These are phyloP conservation scores for Backusella macrospora DNA, from an alignment of 192 early-diverging fungal genomes.

Conservation along the genomic window DNA sequence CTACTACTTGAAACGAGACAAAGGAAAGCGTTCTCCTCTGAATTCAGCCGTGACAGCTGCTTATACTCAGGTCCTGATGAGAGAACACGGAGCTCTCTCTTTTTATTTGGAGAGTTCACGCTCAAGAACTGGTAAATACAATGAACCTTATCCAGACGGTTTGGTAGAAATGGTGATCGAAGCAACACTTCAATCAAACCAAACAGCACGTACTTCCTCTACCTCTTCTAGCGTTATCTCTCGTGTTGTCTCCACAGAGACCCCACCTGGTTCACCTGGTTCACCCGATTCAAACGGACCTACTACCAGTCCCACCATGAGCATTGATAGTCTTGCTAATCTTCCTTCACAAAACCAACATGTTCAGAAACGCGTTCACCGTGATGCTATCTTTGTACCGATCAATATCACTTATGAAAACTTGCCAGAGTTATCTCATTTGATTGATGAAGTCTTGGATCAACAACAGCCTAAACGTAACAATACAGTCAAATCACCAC, in stretches of 20 bases:
- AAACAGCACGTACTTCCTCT: conserved; percentile 20
- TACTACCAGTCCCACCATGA: conserved; percentile 26
- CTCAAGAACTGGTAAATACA: conserved; percentile 41
- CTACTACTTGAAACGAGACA: conserved; percentile 39
- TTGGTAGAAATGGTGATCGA: conserved; percentile 43
- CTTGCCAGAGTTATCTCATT: conserved; percentile 33
- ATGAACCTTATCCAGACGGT: conserved; percentile 33
- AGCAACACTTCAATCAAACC: conserved; percentile 38
- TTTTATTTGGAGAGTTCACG: conserved; percentile 35
- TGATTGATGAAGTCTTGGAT: conserved; percentile 42
- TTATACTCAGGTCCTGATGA: conserved; percentile 38
- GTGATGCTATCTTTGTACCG: conserved; percentile 38
- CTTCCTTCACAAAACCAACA: conserved; percentile 5
- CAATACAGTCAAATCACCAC: not conserved
- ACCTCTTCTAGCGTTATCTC: not conserved
- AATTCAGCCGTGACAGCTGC: conserved; percentile 40
- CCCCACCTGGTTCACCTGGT: conserved; percentile 20
- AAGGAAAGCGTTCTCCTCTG: conserved; percentile 31
- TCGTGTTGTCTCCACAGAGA: not conserved
- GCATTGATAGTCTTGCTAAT: conserved; percentile 19
- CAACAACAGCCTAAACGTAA: conserved; percentile 24
- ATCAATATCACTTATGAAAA: conserved; percentile 44
- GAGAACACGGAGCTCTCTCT: conserved; percentile 38
- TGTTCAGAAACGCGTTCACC: not conserved
- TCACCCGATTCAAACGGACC: conserved; percentile 20